Evolutionary conservation across 306 rosid genomes (phyloP), one percentile per base, ranked within the genome.

Genomic region (Malus asiatica): DNA sequence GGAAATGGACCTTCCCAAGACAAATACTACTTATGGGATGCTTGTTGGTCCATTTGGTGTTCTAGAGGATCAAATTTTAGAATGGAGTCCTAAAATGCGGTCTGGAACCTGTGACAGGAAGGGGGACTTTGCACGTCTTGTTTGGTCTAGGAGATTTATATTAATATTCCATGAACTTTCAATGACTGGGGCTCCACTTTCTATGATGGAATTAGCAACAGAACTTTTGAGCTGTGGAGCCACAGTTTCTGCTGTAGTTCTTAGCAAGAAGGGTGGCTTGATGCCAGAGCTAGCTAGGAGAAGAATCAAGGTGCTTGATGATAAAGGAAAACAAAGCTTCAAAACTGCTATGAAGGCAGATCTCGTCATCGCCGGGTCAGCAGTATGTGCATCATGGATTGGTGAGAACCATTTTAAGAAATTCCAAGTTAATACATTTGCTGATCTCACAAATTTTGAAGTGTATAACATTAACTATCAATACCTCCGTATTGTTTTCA

Each of bases 141-240:
- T 91, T 70, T 78, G 88, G 91, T 94, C 93, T 23, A 89, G 87
- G 80, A 90, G 93, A 55, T 94, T 91, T 84, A 78, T 91, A 64
- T 76, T 94, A 78, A 81, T 94, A 71, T 94, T 94, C 81, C 98
- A 94, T 73, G 97, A 93, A 66, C 91, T 91, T 68, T 93, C 98
- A n/a, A 88, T 93, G 96, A 94, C 95, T 18, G 98, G 98, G 51
- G 94, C 98, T 68, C 98, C 98, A 13, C 89, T 90, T 77, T 90
- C 98, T 45, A 94, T 91, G 97, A 84, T 94, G 96, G 96, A 94
- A 80, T 83, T 94, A 80, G 98, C 89, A 48, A 90, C 93, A n/a
- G 95, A 94, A 81, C 92, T 94, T 72, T 74, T 91, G 86, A 94
- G 93, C 65, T 94, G 98, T 64, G 97, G 90, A 33, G 96, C 93